Base-by-base conservation (phyloP, 2,329 filamentous ascomycete genomes). In the Xylariaceae sp. region DNA sequence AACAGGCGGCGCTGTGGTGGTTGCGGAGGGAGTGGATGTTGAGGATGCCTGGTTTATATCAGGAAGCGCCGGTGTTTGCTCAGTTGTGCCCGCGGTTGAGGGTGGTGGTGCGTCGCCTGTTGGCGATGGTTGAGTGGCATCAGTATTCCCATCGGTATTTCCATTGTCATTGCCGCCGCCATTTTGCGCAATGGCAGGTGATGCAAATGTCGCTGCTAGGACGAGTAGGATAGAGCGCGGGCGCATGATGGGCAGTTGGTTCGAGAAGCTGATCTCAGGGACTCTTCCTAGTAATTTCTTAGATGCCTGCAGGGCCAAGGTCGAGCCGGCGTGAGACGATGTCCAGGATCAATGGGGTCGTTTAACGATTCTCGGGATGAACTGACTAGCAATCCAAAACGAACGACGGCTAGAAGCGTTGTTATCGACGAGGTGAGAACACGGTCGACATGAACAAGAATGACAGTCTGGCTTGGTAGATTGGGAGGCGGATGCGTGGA, bases 121-220 rank as follows among this genome's bases (percentile, higher is more conserved):
- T 37, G 36, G 36, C 5, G 36, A 12, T 16, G 36, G 36, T 34
- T 34, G 32, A 34, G 32, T 21, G 51, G 56, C 55, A n/a, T 61
- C 49, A 45, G 49, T 26, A 48, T 58, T 42, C 10, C 53, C 54
- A 16, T 49, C 46, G 22, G 49, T n/a, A n/a, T n/a, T n/a, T n/a
- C n/a, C n/a, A n/a, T n/a, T n/a, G n/a, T n/a, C n/a, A n/a, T n/a
- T n/a, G n/a, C n/a, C n/a, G n/a, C n/a, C n/a, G n/a, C n/a, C 40
- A 34, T 57, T 59, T 49, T 67, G 65, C 34, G 65, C 65, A 47
- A 64, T 47, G 30, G 58, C 62, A 37, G 54, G 54, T 4, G 64
- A 59, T 22, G 61, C 60, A 44, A 65, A 54, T 13, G 61, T 52
- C 40, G 62, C 58, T 30, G 59, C 56, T 22, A 62, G 26, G 49